Base-by-base conservation (phyloP, 345 rosid species). In the Melaleuca alternifolia region DNA sequence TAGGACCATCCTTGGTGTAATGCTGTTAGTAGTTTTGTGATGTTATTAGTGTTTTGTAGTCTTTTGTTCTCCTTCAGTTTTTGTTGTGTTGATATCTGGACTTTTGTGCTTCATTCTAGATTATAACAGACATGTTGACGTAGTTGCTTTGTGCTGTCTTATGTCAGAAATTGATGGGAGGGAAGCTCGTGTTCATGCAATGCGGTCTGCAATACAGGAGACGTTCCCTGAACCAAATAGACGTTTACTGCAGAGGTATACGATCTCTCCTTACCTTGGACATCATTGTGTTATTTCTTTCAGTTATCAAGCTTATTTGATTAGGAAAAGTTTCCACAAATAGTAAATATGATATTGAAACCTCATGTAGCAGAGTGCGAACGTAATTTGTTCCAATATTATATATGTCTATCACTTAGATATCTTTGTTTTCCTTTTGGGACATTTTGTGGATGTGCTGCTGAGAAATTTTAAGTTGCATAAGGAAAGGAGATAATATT, bases 151-250 rank as follows among this genome's bases (percentile, higher is more conserved):
- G 52, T 84, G 24, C 86, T 87, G 87, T 86, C 5, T 79, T 90
- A 76, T 81, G 83, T 88, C 89, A 97, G 99, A 95, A 96, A 93
- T 96, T 83, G 99, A 98, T 89, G 90, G 93, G 51, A 96, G 93
- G 93, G 98, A 98, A 91, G 91, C 97, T 86, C 96, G 98, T 65
- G 89, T 93, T 85, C 91, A 87, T 91, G 97, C 98, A 86, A 92
- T 98, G 93, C 95, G 94, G 87, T 93, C 97, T 88, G 98, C 98
- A 9, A 93, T 98, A 88, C 90, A 91, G 53, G 99, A 98, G 89
- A 95, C 98, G 23, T 98, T 98, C 93, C 99, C 99, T 28, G 99
- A 98, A 90, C 99, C 99, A 85, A 98, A 98, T 87, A 92, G 98
- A 86, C 98, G 96, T 85, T 89, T 98, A 87, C 91, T 98, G 86